phyloP scores from a whole-genome alignment of 768 basidiomycete genomes.

The button mushroom (Agaricus bisporus) region DNA sequence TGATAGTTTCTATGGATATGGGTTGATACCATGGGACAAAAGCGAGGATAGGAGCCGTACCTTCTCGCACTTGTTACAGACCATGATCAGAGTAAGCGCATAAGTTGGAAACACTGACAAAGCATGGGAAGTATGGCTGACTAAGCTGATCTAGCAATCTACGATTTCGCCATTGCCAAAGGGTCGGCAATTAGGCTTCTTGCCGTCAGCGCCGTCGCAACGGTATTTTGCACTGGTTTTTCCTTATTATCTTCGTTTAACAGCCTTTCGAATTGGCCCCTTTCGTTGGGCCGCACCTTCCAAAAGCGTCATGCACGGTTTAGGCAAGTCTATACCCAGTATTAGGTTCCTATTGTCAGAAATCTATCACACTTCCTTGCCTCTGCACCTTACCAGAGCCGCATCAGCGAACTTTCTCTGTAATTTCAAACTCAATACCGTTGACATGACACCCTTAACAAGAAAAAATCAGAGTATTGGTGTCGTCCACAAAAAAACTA shows the following conservation, averaged over 20 bases:
- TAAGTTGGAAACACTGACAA: constrained; percentile 12
- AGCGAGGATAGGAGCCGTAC: constrained; percentile 32
- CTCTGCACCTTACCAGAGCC: constrained; percentile 25
- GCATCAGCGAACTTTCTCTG: constrained; percentile 33
- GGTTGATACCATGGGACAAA: constrained; percentile 13
- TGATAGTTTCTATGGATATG: constrained; percentile 70
- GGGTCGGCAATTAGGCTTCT: constrained; percentile 5
- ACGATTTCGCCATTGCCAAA: background rate
- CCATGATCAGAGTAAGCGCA: constrained; percentile 43
- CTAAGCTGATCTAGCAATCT: constrained; percentile 12
- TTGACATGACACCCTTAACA: constrained; percentile 52
- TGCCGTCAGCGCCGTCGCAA: constrained; percentile 23
- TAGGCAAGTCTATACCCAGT: constrained; percentile 35
- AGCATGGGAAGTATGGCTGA: constrained; percentile 7
- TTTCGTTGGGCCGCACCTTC: constrained; percentile 30
- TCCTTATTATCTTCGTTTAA: constrained; percentile 29
- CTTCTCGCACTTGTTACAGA: constrained; percentile 83
- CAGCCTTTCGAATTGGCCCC: constrained; percentile 19
- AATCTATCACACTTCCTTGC: constrained; percentile 28
- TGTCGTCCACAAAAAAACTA: constrained; percentile 43
- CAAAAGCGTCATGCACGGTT: constrained; percentile 26
- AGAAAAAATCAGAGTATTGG: constrained; percentile 28
- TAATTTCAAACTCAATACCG: constrained; percentile 33
- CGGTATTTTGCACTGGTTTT: constrained; percentile 29
- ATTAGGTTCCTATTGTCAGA: constrained; percentile 47